A percentile compares a stretch with the other conserved stretches of the same genome.
Conservation (phyloP, 331 rosid species). For the Acacia pycnantha region DNA sequence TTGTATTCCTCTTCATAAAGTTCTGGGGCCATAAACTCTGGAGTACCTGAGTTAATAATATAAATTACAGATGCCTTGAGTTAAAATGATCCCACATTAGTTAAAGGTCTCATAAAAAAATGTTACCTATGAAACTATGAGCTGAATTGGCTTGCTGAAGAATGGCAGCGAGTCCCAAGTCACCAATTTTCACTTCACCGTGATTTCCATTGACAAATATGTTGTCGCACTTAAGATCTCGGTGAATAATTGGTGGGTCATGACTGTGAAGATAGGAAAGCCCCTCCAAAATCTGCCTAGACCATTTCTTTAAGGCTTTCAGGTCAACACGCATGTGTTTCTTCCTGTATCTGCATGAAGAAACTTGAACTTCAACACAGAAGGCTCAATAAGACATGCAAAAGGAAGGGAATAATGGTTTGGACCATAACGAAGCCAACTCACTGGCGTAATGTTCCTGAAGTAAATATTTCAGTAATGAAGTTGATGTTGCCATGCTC, state of each 20-base stretch:
- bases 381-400: constrained; percentile 3
- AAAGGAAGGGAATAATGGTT: not conserved
- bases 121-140: constrained; percentile 89
- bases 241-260: constrained; percentile 90
- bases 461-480: constrained; percentile 96
- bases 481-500: constrained; percentile 76
- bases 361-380: constrained; percentile 16
- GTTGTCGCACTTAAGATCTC: constrained; percentile 94
- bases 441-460: constrained; percentile 93
- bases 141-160: constrained; percentile 89
- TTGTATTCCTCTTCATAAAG: constrained; percentile 94
- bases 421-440: constrained; percentile 29
- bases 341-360: constrained; percentile 68
- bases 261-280: constrained; percentile 92
- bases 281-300: constrained; percentile 96
- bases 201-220: constrained; percentile 97
- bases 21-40: constrained; percentile 98
- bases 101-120: constrained; percentile 20
- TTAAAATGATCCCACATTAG: constrained; percentile 9
- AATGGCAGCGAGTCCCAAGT: constrained; percentile 91
- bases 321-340: constrained; percentile 89
- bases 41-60: constrained; percentile 63
- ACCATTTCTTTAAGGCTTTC: constrained; percentile 98
- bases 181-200: constrained; percentile 99
- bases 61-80: constrained; percentile 23